A percentile compares a stretch with the other conserved stretches of the same genome.
These are phyloP conservation scores for Ceratocystis ficicola DNA, from an alignment of 2,329 filamentous ascomycete species.

Conservation along the genomic window DNA sequence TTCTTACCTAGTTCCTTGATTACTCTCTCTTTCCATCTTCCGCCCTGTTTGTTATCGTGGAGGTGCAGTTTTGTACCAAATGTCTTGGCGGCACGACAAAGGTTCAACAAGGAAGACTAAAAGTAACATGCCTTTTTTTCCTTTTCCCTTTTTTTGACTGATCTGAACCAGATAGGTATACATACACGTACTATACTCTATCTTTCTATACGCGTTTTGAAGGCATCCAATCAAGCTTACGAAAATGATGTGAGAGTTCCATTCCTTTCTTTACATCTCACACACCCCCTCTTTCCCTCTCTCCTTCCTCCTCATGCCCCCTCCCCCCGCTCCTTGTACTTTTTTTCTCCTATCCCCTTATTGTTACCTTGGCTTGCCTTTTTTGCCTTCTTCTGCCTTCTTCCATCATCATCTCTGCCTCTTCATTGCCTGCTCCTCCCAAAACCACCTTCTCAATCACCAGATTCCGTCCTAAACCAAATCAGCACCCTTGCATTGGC, in stretches of 20 bases:
- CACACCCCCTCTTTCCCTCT: neutral
- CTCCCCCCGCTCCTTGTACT: neutral
- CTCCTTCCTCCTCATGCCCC: neutral
- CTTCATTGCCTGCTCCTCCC: neutral
- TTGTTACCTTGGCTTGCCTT: neutral
- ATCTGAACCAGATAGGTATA: neutral
- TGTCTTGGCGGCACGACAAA: conserved; percentile 7
- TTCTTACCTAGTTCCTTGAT: neutral
- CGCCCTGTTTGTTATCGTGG: neutral
- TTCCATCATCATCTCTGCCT: conserved; percentile 2
- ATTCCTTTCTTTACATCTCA: neutral
- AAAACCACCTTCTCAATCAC: neutral
- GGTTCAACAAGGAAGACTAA: conserved; percentile 3
- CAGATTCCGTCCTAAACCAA: neutral
- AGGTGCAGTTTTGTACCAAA: neutral
- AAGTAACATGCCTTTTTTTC: conserved; percentile 1
- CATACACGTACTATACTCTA: neutral
- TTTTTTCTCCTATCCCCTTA: neutral
- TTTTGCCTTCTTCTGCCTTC: neutral
- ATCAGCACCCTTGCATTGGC: neutral
- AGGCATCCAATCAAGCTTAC: neutral
- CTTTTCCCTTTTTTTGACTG: neutral
- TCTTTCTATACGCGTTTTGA: neutral
- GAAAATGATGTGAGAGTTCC: neutral
- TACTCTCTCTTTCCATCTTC: neutral